These are phyloP conservation scores for Letharia columbiana DNA, from an alignment of 495 filamentous ascomycete genomes.

Conservation along the genomic window DNA sequence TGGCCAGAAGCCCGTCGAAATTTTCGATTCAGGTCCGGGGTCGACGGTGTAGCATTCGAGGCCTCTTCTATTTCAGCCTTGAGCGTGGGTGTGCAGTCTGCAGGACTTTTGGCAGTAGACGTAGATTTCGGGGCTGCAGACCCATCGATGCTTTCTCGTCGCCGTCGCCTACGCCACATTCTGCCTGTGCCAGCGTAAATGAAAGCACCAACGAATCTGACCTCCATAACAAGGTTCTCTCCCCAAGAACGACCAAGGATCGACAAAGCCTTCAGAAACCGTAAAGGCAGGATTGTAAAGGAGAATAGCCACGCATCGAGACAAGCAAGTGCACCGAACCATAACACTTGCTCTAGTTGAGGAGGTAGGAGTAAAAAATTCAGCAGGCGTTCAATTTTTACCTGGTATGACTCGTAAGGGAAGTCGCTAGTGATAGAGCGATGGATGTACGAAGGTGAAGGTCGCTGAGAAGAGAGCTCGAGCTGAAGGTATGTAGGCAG, in stretches of 20 bases:
- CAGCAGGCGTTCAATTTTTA: constrained; percentile 86
- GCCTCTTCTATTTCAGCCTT: neutral
- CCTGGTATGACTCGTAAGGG: constrained; percentile 90
- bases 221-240: constrained; percentile 55
- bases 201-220: constrained; percentile 57
- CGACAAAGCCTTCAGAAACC: constrained; percentile 75
- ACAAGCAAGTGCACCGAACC: constrained; percentile 83
- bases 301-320: constrained; percentile 96
- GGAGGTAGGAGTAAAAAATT: constrained; percentile 80
- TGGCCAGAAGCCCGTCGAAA: constrained; percentile 28
- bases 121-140: neutral
- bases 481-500: constrained; percentile 83
- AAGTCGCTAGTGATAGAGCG: constrained; percentile 62
- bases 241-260: constrained; percentile 69
- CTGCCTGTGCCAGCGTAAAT: constrained; percentile 66
- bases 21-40: constrained; percentile 22
- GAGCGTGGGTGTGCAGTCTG: neutral
- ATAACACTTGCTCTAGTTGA: constrained; percentile 74
- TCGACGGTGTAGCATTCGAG: neutral
- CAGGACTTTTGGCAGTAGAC: neutral
- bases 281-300: constrained; percentile 86
- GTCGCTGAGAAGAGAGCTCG: constrained; percentile 70
- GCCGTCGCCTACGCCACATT: constrained; percentile 58
- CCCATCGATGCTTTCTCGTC: constrained; percentile 11
- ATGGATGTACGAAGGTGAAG: constrained; percentile 83